These are phyloP conservation scores for Phalaenopsis hybrid DNA, from an alignment of 116 monocot genomes.

Conservation along the genomic window DNA sequence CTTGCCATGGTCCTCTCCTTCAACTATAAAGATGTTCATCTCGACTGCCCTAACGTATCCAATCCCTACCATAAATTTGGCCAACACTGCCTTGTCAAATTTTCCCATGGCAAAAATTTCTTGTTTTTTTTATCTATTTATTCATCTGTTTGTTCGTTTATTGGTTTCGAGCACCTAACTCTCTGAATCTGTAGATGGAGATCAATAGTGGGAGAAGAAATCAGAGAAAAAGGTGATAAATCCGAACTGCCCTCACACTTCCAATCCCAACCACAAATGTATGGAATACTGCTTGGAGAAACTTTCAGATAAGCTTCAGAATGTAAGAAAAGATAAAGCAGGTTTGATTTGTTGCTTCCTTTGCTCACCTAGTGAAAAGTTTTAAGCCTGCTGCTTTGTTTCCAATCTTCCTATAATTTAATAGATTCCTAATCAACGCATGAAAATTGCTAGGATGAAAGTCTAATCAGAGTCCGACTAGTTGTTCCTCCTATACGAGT, in stretches of 20 bases:
- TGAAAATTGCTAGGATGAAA: not conserved
- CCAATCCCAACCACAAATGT: conserved; percentile 16
- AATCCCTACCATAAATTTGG: conserved; percentile 14
- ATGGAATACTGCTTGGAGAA: conserved; percentile 3
- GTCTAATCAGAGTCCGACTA: too few relatives aligned
- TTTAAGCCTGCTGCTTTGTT: not conserved
- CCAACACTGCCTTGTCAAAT: not conserved
- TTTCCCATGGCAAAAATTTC: not conserved
- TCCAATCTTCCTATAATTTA: not conserved
- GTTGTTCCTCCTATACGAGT: too few relatives aligned
- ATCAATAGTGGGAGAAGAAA: not conserved
- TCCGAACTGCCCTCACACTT: conserved; percentile 8
- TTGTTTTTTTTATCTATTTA: not conserved
- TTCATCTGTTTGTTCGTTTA: too few relatives aligned
- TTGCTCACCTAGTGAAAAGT: not conserved
- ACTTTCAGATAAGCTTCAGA: not conserved
- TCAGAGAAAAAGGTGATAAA: not conserved
- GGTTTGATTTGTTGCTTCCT: not conserved
- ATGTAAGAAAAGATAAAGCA: not conserved
- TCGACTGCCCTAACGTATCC: conserved; percentile 5
- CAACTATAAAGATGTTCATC: not conserved
- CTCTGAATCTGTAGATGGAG: not conserved
- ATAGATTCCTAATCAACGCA: not conserved
- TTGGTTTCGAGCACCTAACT: not conserved
- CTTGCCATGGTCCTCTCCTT: conserved; percentile 11